These are phyloP conservation scores for Beauveria sp. DNA, from an alignment of 2,329 filamentous ascomycete genomes.

Conservation along the genomic window DNA sequence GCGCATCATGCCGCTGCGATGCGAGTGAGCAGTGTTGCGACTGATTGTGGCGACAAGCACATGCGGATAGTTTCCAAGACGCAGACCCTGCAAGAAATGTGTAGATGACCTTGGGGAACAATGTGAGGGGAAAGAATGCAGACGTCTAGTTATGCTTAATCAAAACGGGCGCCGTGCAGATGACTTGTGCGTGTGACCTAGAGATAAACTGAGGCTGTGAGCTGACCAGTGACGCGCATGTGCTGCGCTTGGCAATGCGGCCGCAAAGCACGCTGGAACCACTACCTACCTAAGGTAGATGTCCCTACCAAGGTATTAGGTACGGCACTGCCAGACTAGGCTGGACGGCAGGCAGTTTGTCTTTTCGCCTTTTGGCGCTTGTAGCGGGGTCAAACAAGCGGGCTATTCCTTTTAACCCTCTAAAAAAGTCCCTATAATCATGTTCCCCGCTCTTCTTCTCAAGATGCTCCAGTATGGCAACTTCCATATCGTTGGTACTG, in stretches of 20 bases:
- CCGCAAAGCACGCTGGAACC: neutral
- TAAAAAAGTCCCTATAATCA: too few relatives aligned
- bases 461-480: too few relatives aligned
- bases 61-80: neutral
- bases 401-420: neutral
- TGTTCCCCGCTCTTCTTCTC: too few relatives aligned
- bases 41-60: neutral
- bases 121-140: neutral
- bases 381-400: neutral
- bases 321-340: too few relatives aligned
- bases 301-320: neutral
- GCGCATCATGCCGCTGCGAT: too few relatives aligned
- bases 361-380: neutral
- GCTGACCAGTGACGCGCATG: neutral
- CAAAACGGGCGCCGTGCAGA: neutral
- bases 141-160: neutral
- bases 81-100: neutral
- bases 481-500: too few relatives aligned
- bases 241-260: neutral
- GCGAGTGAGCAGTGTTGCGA: neutral
- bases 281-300: neutral
- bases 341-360: too few relatives aligned
- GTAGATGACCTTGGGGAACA: neutral
- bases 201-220: neutral
- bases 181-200: constrained; percentile 2